These are phyloP conservation scores for Neoboletus magnificus DNA, from an alignment of 768 basidiomycete genomes.

Conservation along the genomic window DNA sequence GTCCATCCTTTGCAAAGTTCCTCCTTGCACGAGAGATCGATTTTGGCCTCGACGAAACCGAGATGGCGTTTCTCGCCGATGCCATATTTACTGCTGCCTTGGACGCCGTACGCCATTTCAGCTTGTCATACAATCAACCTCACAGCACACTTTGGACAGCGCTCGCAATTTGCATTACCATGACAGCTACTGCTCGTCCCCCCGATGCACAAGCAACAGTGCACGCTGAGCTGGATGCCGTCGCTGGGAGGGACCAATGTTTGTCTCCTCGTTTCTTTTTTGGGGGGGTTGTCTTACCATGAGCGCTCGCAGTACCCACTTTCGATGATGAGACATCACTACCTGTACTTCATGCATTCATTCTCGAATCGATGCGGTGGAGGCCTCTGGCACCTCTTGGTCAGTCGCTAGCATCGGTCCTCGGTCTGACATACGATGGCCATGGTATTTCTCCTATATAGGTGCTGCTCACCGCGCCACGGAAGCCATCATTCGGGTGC, in stretches of 20 bases:
- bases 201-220: conserved; percentile 48
- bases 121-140: neutral
- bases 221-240: conserved; percentile 48
- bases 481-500: conserved; percentile 17
- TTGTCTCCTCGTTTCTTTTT: neutral
- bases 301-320: conserved; percentile 29
- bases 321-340: conserved; percentile 32
- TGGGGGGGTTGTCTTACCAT: neutral
- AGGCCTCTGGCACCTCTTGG: conserved; percentile 28
- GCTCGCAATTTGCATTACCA: conserved; percentile 43
- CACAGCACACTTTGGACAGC: conserved; percentile 34
- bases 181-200: conserved; percentile 48
- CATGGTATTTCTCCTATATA: neutral
- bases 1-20: conserved; percentile 50
- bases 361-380: conserved; percentile 36
- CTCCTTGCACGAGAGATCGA: conserved; percentile 48
- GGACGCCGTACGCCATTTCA: conserved; percentile 38
- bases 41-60: conserved; percentile 47
- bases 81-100: conserved; percentile 56
- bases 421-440: neutral
- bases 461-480: conserved; percentile 13
- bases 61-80: conserved; percentile 56
- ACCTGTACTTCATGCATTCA: conserved; percentile 33
- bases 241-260: conserved; percentile 38
- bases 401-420: neutral